phyloP scores from a whole-genome alignment of 2,329 filamentous ascomycete species.

The Clarireedia monteithiana region DNA sequence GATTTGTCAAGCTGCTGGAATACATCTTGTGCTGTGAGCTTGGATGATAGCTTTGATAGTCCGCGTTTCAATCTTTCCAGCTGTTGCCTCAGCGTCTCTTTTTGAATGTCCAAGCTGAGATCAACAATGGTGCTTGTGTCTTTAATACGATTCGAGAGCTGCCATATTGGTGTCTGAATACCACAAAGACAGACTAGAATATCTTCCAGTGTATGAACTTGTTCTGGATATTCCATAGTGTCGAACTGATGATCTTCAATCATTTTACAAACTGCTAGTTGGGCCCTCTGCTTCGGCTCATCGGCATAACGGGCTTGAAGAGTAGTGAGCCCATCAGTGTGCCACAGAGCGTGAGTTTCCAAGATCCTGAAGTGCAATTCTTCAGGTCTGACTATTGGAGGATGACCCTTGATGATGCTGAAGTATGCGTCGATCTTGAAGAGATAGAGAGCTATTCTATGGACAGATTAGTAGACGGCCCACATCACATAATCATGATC shows the following conservation, averaged over 20 bases:
- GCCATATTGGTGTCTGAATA: slow-evolving; percentile 18
- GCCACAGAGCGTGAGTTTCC: slow-evolving; percentile 31
- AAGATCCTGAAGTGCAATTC: slow-evolving; percentile 33
- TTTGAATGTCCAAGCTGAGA: slow-evolving; percentile 11
- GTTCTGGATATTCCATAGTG: background rate
- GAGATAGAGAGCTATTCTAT: slow-evolving; percentile 30
- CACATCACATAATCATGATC: too few relatives aligned
- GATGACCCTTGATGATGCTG: slow-evolving; percentile 28
- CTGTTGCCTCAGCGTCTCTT: slow-evolving; percentile 14
- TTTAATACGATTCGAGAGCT: slow-evolving; percentile 5
- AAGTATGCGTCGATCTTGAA: slow-evolving; percentile 36
- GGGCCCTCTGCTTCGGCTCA: slow-evolving; percentile 29
- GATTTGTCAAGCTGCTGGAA: slow-evolving; percentile 13
- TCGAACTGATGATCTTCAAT: slow-evolving; percentile 10
- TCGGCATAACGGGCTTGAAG: slow-evolving; percentile 30
- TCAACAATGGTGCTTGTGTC: background rate
- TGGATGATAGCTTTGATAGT: slow-evolving; percentile 13
- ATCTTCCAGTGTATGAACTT: slow-evolving; percentile 18
- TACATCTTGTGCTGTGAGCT: background rate
- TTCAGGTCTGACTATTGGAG: slow-evolving; percentile 29
- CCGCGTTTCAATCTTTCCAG: slow-evolving; percentile 15
- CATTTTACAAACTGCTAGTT: slow-evolving; percentile 15
- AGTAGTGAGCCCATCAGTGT: slow-evolving; percentile 31
- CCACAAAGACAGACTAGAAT: slow-evolving; percentile 21
- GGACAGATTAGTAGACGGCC: slow-evolving; percentile 3